A percentile compares a stretch with the other conserved stretches of the same genome.
Evolutionary conservation across 768 basidiomycete genomes (phyloP).

Genomic region (Auricularia sp.): DNA sequence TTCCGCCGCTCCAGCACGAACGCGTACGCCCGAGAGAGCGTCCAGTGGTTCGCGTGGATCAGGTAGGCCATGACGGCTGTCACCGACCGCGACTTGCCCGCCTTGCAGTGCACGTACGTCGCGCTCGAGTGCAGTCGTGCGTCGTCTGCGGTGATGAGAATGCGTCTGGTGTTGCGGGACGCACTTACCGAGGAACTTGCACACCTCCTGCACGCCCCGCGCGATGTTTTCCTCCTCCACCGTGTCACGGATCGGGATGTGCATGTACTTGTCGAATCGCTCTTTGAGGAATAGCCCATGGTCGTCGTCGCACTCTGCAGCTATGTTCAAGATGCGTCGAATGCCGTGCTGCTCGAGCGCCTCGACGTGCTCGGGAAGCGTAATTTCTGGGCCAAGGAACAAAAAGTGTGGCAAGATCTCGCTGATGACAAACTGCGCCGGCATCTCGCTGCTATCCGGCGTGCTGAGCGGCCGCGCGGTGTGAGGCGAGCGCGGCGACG

Average conservation of each 20-base stretch:
- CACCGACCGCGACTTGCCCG: conserved; percentile 90
- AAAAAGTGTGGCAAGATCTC: conserved; percentile 87
- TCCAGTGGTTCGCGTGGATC: conserved; percentile 96
- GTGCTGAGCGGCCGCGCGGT: neutral
- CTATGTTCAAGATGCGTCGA: conserved; percentile 82
- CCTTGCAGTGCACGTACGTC: conserved; percentile 93
- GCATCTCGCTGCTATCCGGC: conserved; percentile 3
- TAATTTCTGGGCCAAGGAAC: conserved; percentile 83
- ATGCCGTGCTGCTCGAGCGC: conserved; percentile 69
- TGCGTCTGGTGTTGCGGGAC: neutral
- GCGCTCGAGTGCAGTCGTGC: conserved; percentile 81
- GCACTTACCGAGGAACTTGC: conserved; percentile 71
- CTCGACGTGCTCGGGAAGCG: conserved; percentile 59
- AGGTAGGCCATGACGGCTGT: conserved; percentile 96
- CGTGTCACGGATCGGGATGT: conserved; percentile 88
- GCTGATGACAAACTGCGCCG: conserved; percentile 55
- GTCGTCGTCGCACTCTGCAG: conserved; percentile 81
- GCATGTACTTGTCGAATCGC: conserved; percentile 73
- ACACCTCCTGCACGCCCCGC: conserved; percentile 72
- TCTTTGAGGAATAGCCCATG: conserved; percentile 56
- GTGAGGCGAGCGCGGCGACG: neutral
- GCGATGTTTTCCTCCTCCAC: conserved; percentile 89
- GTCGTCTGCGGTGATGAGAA: conserved; percentile 48
- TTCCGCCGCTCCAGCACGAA: conserved; percentile 89
- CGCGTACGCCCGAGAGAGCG: conserved; percentile 78